Conservation (phyloP, 176 grass and related monocot genomes). For the Melocanna baccifera region DNA sequence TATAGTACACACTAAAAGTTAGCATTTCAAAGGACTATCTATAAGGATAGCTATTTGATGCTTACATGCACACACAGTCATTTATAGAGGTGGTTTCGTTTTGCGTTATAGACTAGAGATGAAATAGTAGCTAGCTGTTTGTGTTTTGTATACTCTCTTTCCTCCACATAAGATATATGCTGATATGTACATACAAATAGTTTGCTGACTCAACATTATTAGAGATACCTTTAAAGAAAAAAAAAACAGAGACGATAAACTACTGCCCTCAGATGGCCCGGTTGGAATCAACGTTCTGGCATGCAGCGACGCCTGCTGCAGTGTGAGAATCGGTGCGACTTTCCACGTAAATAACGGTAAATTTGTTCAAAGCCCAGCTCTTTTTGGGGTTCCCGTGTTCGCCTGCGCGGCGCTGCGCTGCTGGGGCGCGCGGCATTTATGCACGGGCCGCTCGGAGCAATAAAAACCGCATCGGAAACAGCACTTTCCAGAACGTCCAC, state of each 20-base stretch:
- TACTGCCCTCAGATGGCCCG: background rate
- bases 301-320: background rate
- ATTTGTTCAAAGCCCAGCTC: slow-evolving; percentile 14
- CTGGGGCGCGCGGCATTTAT: slow-evolving; percentile 26
- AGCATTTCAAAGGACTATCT: too few species aligned
- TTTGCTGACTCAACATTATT: too few species aligned
- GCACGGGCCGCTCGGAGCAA: slow-evolving; percentile 19
- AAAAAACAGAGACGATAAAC: background rate
- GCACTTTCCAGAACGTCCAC: slow-evolving; percentile 37
- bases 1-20: too few species aligned
- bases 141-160: too few species aligned
- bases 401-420: background rate
- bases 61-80: too few species aligned
- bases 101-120: too few species aligned
- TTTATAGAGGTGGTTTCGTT: too few species aligned
- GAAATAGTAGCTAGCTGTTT: too few species aligned
- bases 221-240: too few species aligned
- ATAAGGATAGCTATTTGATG: too few species aligned
- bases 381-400: slow-evolving; percentile 23
- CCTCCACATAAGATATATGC: too few species aligned
- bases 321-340: background rate
- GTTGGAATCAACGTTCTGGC: background rate
- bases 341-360: slow-evolving; percentile 47
- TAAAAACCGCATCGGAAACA: slow-evolving; percentile 34
- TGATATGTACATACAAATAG: too few species aligned